Conservation (phyloP, 2,329 filamentous ascomycete genomes). For the Rasamsonia emersonii region DNA sequence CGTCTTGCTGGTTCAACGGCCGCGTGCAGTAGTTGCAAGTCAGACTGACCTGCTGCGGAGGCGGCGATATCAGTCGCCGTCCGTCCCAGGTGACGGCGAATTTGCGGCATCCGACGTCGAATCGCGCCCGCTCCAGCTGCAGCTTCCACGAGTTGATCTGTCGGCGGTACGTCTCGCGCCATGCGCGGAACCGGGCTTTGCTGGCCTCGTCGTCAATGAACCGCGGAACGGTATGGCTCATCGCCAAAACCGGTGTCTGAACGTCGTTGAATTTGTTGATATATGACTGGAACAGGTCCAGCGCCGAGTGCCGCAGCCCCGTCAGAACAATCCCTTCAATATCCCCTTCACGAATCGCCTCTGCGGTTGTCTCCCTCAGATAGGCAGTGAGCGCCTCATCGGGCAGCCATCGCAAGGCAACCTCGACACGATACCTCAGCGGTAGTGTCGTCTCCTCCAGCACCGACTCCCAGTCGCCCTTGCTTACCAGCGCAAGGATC, state of each 20-base stretch:
- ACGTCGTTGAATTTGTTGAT: conserved; percentile 52
- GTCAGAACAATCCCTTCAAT: conserved; percentile 56
- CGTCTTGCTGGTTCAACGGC: conserved; percentile 42
- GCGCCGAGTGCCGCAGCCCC: conserved; percentile 48
- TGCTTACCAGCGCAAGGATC: conserved; percentile 52
- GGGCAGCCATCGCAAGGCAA: conserved; percentile 47
- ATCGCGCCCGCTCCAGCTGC: conserved; percentile 51
- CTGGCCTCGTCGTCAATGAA: conserved; percentile 48
- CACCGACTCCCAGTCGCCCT: conserved; percentile 52
- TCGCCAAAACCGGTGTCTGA: conserved; percentile 54
- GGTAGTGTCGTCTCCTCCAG: conserved; percentile 50
- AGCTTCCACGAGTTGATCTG: conserved; percentile 55
- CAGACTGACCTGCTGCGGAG: conserved; percentile 47
- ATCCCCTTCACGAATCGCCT: conserved; percentile 46
- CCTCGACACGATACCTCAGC: conserved; percentile 51
- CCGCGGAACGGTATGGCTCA: conserved; percentile 50
- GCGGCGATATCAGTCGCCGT: conserved; percentile 39
- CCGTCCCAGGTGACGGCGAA: conserved; percentile 44
- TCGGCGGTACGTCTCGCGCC: conserved; percentile 53
- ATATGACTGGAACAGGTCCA: conserved; percentile 54
- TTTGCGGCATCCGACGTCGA: conserved; percentile 50
- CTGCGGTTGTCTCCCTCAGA: conserved; percentile 44
- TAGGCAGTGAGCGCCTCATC: conserved; percentile 43
- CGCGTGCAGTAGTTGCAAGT: conserved; percentile 54
- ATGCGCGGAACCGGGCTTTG: conserved; percentile 47